A percentile compares a stretch with the other conserved stretches of the same genome.
These are phyloP conservation scores for Trichoderma breve DNA, from an alignment of 2,329 filamentous ascomycete species.

Conservation along the genomic window DNA sequence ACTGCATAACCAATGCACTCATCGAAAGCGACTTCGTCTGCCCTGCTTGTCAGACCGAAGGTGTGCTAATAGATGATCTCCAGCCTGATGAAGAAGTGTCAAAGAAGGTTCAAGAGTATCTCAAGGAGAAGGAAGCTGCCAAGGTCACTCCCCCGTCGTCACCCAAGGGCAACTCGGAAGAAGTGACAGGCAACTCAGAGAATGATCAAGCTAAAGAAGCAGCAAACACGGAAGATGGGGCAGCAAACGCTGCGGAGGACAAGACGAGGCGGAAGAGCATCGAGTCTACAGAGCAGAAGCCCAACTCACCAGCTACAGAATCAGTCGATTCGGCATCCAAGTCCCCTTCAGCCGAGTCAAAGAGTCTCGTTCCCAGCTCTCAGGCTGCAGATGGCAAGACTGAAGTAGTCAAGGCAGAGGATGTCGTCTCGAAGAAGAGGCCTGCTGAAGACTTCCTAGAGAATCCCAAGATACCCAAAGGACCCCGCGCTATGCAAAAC, in stretches of 20 bases:
- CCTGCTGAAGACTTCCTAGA: constrained; percentile 70
- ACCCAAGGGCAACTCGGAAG: constrained; percentile 29
- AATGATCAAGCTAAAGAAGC: constrained; percentile 42
- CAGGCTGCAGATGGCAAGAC: constrained; percentile 39
- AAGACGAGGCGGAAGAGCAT: constrained; percentile 24
- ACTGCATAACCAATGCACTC: constrained; percentile 98
- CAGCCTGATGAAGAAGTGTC: constrained; percentile 75
- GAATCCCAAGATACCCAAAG: constrained; percentile 64
- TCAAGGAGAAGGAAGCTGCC: constrained; percentile 55
- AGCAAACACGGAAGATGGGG: constrained; percentile 39
- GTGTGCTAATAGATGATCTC: constrained; percentile 90
- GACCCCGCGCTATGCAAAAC: constrained; percentile 62
- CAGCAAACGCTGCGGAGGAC: constrained; percentile 32
- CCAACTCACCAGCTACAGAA: constrained; percentile 35
- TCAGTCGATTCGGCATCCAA: constrained; percentile 23
- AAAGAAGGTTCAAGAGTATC: constrained; percentile 74
- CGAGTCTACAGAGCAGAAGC: constrained; percentile 31
- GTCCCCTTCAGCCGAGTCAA: constrained; percentile 33
- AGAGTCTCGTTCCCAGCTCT: constrained; percentile 30
- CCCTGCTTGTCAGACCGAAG: constrained; percentile 85
- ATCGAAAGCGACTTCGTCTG: constrained; percentile 98
- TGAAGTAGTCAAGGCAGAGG: constrained; percentile 32
- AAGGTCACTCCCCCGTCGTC: constrained; percentile 41
- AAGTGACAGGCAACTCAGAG: not conserved
- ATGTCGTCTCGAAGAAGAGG: constrained; percentile 67